phyloP scores from a whole-genome alignment of 129 eudicot genomes.

The Tagetes patula region DNA sequence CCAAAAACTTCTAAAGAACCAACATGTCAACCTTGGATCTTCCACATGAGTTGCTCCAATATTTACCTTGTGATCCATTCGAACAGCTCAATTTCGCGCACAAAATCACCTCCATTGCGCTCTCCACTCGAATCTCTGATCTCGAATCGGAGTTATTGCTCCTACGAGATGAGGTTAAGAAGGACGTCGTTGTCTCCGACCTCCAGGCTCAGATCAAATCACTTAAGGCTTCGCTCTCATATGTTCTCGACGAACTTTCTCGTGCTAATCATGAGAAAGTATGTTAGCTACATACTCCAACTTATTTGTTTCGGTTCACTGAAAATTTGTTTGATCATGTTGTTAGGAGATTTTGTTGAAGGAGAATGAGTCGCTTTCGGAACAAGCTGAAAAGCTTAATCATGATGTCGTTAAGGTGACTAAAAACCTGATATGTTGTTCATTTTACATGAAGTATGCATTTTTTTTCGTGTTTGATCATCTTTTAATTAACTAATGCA shows the following conservation, averaged over 20 bases:
- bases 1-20: background rate
- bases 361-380: constrained; percentile 60
- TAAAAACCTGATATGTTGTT: background rate
- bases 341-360: constrained; percentile 63
- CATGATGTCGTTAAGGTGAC: constrained; percentile 90
- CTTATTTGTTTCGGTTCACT: background rate
- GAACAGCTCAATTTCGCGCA: constrained; percentile 89
- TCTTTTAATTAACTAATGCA: constrained; percentile 1
- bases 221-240: constrained; percentile 57
- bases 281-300: constrained; percentile 12
- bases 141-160: constrained; percentile 71
- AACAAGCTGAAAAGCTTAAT: constrained; percentile 72
- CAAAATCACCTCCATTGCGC: constrained; percentile 94
- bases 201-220: constrained; percentile 63
- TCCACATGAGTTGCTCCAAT: constrained; percentile 64
- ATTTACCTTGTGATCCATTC: constrained; percentile 81
- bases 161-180: constrained; percentile 51
- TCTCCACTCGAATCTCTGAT: constrained; percentile 71
- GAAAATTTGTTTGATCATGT: background rate
- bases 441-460: no score
- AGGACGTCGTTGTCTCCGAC: constrained; percentile 54
- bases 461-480: no score
- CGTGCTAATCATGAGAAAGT: constrained; percentile 66
- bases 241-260: constrained; percentile 48
- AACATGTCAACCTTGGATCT: constrained; percentile 56